Evolutionary conservation across 2,329 filamentous ascomycete species (phyloP).

Genomic region (Cercospora zeae-maydis): DNA sequence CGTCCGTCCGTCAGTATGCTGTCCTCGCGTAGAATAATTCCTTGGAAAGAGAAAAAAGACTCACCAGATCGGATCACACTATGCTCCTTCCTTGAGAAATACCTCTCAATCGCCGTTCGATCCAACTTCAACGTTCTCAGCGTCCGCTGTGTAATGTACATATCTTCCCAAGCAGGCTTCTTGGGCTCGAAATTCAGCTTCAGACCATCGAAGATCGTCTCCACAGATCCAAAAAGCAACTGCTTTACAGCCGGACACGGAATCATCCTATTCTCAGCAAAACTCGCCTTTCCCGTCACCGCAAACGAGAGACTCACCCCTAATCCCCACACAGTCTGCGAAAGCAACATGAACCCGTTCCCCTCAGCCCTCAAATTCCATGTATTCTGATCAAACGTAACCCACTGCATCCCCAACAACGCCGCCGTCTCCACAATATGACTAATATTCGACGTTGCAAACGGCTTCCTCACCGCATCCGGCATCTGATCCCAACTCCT

Average conservation of each 20-base stretch:
- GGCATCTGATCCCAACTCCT: constrained; percentile 20
- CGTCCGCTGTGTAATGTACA: constrained; percentile 5
- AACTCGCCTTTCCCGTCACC: constrained; percentile 1
- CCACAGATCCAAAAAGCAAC: constrained; percentile 12
- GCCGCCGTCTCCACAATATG: constrained; percentile 17
- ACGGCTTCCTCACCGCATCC: constrained; percentile 11
- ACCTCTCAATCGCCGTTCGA: constrained; percentile 9
- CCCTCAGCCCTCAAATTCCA: constrained; percentile 14
- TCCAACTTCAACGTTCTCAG: constrained; percentile 3
- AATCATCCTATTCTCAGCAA: constrained; percentile 6
- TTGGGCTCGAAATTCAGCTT: constrained; percentile 7
- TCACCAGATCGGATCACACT: constrained; percentile 11
- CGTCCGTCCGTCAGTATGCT: neutral
- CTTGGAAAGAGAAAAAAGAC: neutral
- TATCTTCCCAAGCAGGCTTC: constrained; percentile 7
- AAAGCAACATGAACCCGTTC: constrained; percentile 13
- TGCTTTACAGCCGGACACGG: constrained; percentile 10
- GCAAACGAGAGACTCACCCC: constrained; percentile 11
- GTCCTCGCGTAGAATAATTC: neutral
- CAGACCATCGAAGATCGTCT: constrained; percentile 8
- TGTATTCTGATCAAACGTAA: constrained; percentile 7
- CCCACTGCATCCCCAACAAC: constrained; percentile 13
- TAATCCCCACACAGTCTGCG: constrained; percentile 7
- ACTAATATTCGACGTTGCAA: constrained; percentile 11
- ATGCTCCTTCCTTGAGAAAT: constrained; percentile 4